Base-by-base conservation (phyloP, 805 yeast species). In the Candida qinlingensis region DNA sequence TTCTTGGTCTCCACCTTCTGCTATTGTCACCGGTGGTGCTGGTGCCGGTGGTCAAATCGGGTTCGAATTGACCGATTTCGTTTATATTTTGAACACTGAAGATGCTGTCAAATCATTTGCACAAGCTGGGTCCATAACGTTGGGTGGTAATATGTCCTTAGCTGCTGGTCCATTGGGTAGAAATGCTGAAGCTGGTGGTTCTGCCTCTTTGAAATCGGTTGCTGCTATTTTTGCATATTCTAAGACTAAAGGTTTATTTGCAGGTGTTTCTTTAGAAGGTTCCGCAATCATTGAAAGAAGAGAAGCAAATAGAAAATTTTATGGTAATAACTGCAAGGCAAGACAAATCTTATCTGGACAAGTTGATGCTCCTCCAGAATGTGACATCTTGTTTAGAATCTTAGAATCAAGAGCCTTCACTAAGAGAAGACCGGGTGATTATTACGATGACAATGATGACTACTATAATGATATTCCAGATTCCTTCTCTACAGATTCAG, bases 11-110 rank as follows among this genome's bases (percentile, higher is more conserved):
- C 96, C 97, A 3, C 99, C 99, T 1, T 84, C 96, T 3, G 99
- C 97, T 8, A 85, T 94, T 55, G 84, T 81, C 46, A 87, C 97
- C 26, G 98, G 96, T 4, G 99, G 98, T 59, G 98, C 97, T 4
- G 98, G 99, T 61, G 97, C 94, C 6, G 99, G 99, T 51, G 99
- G 99, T 40, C 95, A 90, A 71, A 80, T 94, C 55, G 99, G 99
- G 39, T 91, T 96, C 7, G 99, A 92, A 65, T 72, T 92, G 60
- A 92, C 99, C 2, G 98, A 92, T 71, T 92, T 92, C 63, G 97
- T 92, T 30, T 92, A 92, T 65, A 91, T 94, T 51, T 76, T 92
- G 55, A 92, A 94, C 70, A 80, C 87, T 11, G 75, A 79, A 45
- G 80, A 90, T 2, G 98, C 99, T 3, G 99, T 92, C 42, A 88